These are phyloP conservation scores for Trichophyton verrucosum DNA, from an alignment of 2,329 filamentous ascomycete genomes.

Conservation along the genomic window DNA sequence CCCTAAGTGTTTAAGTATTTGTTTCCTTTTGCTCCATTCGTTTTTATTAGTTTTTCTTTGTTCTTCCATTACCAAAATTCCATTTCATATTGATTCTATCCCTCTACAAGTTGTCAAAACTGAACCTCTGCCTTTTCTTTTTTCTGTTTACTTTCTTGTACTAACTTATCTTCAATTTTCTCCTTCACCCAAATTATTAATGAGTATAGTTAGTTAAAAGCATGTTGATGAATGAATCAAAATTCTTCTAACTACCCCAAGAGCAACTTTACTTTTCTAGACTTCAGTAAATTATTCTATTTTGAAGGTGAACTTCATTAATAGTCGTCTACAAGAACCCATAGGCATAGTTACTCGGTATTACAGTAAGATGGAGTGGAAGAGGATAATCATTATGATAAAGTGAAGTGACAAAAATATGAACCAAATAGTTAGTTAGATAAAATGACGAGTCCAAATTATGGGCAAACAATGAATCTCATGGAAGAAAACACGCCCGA, in stretches of 20 bases:
- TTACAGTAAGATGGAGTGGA: background rate
- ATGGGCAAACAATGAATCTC: too few species aligned
- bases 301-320: background rate
- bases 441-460: too few species aligned
- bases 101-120: background rate
- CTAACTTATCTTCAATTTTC: background rate
- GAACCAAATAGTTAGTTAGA: too few species aligned
- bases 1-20: background rate
- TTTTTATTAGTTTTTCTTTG: background rate
- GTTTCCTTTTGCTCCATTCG: background rate
- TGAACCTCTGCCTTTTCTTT: background rate
- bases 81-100: background rate
- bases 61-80: background rate
- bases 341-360: background rate
- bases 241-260: background rate
- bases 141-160: background rate
- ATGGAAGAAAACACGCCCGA: background rate
- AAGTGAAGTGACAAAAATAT: background rate
- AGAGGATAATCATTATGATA: background rate
- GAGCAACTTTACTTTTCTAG: background rate
- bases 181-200: background rate
- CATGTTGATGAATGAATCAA: background rate
- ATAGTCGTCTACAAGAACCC: too few species aligned
- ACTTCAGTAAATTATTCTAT: background rate
- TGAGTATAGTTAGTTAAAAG: constrained; percentile 1